Base-by-base conservation (phyloP, 164 flowering plant species). In the Vitis amurensis region DNA sequence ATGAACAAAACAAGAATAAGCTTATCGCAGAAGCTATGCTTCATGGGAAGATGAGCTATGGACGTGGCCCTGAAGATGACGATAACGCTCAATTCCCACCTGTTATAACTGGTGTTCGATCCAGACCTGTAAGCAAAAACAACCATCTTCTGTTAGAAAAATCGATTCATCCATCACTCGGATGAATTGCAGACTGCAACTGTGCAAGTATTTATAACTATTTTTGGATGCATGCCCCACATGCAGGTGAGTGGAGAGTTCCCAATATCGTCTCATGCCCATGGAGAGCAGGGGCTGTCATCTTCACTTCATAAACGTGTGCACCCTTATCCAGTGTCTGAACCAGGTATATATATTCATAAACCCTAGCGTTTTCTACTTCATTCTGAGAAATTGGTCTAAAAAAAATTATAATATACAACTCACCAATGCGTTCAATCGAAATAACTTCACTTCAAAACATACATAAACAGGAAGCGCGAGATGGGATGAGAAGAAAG, bases 41-140 rank as follows among this genome's bases (percentile, higher is more conserved):
- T 71, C 87, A 92, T 76, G 97, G 96, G 29, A 94, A 92, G 83
- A 91, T 92, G 99, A 91, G 91, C 74, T 92, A 89, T 64, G 99
- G 99, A 31, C 84, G 97, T 76, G 99, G 97, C 56, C 90, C 78
- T 0, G 97, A 90, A 3, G 97, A 91, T 51, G 95, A 92, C 2
- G 91, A 91, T 2, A 82, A 74, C 66, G n/a, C 82, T 10, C 96
- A 87, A 11, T 76, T 88, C 72, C 92, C 93, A n/a, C 86, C 85
- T 0, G 83, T 89, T 55, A 85, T 88, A 27, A 71, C 91, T 13
- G 88, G 86, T 30, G 73, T 53, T 2, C 76, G 90, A 79, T 88
- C 97, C 52, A 80, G 86, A 71, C 91, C 79, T 47, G 95, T 88
- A 78, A 73, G 72, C 50, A 37, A 37, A 37, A 37, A 6, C 6